phyloP scores from a whole-genome alignment of 2,329 filamentous ascomycete genomes.

The Botryotinia narcissicola region DNA sequence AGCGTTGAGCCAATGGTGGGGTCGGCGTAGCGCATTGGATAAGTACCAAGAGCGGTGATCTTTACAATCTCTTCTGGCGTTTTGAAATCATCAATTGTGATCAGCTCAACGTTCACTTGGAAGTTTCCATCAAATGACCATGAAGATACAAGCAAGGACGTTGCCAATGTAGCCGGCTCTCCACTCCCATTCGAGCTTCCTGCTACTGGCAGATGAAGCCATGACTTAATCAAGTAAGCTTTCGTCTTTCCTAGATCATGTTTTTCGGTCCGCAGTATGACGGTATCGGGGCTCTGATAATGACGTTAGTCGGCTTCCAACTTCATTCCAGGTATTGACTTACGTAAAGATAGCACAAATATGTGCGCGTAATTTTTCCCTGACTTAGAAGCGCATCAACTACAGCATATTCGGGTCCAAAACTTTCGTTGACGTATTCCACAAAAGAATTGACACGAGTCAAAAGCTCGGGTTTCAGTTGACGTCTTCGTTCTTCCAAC shows the following conservation, averaged over 20 bases:
- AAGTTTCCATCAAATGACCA: conserved; percentile 20
- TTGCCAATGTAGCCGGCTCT: not conserved
- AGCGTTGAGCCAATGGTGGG: conserved; percentile 12
- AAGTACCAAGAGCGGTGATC: conserved; percentile 12
- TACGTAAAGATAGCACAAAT: conserved; percentile 16
- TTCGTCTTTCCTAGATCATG: not conserved
- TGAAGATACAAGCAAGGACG: conserved; percentile 16
- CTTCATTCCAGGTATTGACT: not conserved
- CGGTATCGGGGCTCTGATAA: conserved; percentile 15
- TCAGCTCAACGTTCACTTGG: conserved; percentile 8
- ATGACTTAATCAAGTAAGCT: conserved; percentile 16
- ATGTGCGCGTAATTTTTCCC: conserved; percentile 15
- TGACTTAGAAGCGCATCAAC: conserved; percentile 12
- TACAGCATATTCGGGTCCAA: conserved; percentile 19
- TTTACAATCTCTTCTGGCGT: conserved; percentile 14
- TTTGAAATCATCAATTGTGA: conserved; percentile 13
- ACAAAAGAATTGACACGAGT: conserved; percentile 19
- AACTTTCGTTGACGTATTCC: conserved; percentile 18
- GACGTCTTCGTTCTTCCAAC: conserved; percentile 19
- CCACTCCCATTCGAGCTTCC: not conserved
- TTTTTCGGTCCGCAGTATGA: conserved; percentile 9
- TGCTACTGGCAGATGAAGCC: conserved; percentile 3
- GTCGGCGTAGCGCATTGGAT: conserved; percentile 17
- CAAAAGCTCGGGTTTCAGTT: conserved; percentile 18
- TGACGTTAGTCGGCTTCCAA: not conserved